Evolutionary conservation across 106 monocot species (phyloP).

Genomic region (Phalaenopsis equestris): DNA sequence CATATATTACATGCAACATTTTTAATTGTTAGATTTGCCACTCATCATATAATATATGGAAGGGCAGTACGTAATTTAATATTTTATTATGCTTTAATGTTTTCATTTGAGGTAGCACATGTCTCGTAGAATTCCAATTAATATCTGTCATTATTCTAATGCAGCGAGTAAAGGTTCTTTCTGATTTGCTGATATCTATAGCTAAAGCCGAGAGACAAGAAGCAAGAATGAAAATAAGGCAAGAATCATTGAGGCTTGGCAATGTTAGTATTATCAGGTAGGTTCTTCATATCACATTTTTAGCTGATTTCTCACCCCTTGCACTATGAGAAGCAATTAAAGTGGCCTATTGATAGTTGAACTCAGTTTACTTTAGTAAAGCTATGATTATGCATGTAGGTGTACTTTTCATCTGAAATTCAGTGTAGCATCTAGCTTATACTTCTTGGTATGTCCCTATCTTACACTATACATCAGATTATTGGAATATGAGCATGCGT

Average conservation of each 20-base stretch:
- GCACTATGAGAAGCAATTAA: not conserved
- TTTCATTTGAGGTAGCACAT: not conserved
- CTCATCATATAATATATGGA: not conserved
- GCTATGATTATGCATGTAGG: not conserved
- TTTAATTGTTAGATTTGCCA: not conserved
- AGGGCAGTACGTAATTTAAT: not conserved
- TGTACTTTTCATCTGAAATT: not conserved
- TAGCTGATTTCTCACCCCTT: not conserved
- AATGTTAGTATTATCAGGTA: slow-evolving; percentile 94
- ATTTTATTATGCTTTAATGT: not conserved
- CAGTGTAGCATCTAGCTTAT: not conserved
- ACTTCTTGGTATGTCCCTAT: not conserved
- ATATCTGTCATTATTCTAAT: slow-evolving; percentile 9
- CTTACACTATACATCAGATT: not conserved
- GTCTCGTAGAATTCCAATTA: not conserved
- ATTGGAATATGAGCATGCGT: not conserved
- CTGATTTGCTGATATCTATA: slow-evolving; percentile 82
- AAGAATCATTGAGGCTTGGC: slow-evolving; percentile 85
- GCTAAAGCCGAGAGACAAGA: slow-evolving; percentile 95
- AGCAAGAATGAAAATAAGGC: slow-evolving; percentile 81
- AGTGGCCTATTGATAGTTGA: not conserved
- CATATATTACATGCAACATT: not conserved
- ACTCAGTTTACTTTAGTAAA: not conserved
- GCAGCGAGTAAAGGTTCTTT: slow-evolving; percentile 77
- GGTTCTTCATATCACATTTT: slow-evolving; percentile 4